Evolutionary conservation across 2,329 filamentous ascomycete species (phyloP).

Genomic region (Aspergillus tanneri): DNA sequence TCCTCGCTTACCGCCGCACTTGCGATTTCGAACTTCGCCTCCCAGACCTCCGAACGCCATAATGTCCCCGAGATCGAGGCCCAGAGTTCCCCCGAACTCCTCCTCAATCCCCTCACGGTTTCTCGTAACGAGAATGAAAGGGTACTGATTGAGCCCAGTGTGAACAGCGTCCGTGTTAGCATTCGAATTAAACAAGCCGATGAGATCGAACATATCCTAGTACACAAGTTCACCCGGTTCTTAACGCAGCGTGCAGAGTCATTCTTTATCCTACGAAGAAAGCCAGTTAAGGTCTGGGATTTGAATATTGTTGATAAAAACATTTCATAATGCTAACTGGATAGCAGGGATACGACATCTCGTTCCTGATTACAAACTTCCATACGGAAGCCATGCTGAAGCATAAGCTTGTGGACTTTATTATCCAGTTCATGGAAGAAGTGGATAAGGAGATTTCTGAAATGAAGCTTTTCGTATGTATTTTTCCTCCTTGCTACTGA

Average conservation of each 20-base stretch:
- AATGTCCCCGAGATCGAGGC: constrained; percentile 98
- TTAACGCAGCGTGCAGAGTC: constrained; percentile 93
- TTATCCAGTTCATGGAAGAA: constrained; percentile 99
- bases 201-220: constrained; percentile 96
- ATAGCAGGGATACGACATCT: constrained; percentile 91
- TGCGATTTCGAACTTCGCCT: constrained; percentile 94
- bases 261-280: constrained; percentile 93
- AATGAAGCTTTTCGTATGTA: constrained; percentile 96
- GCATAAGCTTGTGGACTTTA: constrained; percentile 98
- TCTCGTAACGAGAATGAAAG: constrained; percentile 96
- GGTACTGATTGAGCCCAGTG: constrained; percentile 91
- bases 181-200: constrained; percentile 99
- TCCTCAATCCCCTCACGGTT: constrained; percentile 86
- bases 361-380: constrained; percentile 97
- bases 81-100: constrained; percentile 84
- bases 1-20: constrained; percentile 91
- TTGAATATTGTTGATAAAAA: background rate
- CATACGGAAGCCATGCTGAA: constrained; percentile 99
- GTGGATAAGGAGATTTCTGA: constrained; percentile 99
- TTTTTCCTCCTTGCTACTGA: background rate
- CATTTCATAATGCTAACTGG: constrained; percentile 20
- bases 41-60: constrained; percentile 91
- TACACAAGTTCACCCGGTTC: constrained; percentile 98
- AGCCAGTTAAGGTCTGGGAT: constrained; percentile 78
- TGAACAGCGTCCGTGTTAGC: constrained; percentile 95